phyloP scores from a whole-genome alignment of 352 stramenopile genomes.

The Pythium dissotocum region DNA sequence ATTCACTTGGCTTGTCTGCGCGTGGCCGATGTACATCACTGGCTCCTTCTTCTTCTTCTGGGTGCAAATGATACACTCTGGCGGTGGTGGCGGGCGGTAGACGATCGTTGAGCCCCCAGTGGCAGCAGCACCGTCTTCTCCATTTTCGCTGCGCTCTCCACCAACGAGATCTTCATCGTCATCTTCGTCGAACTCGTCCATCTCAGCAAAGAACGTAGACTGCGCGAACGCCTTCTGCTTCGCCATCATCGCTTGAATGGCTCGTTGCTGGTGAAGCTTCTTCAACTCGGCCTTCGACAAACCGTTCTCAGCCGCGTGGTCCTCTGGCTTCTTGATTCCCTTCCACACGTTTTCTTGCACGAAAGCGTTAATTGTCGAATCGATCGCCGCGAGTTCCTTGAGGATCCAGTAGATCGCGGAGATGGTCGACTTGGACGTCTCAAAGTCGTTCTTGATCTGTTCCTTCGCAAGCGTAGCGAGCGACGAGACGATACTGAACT shows the following conservation, averaged over 20 bases:
- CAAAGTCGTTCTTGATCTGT: slow-evolving; percentile 74
- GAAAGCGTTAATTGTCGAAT: slow-evolving; percentile 49
- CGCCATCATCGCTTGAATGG: slow-evolving; percentile 84
- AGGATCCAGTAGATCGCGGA: slow-evolving; percentile 84
- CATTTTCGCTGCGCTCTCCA: slow-evolving; percentile 21
- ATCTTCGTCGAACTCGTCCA: slow-evolving; percentile 65
- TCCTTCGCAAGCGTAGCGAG: slow-evolving; percentile 64
- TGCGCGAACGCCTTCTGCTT: slow-evolving; percentile 77
- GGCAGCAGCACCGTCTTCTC: slow-evolving; percentile 6
- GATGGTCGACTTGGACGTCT: slow-evolving; percentile 77
- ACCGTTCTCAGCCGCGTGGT: slow-evolving; percentile 47
- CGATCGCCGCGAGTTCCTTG: slow-evolving; percentile 56
- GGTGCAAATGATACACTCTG: slow-evolving; percentile 85
- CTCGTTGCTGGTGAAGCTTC: slow-evolving; percentile 79
- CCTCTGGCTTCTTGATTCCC: slow-evolving; percentile 62
- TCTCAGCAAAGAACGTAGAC: slow-evolving; percentile 64
- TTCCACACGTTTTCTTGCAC: slow-evolving; percentile 66
- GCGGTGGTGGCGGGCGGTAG: slow-evolving; percentile 60
- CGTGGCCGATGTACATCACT: slow-evolving; percentile 86
- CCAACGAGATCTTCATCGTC: slow-evolving; percentile 39
- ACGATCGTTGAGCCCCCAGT: slow-evolving; percentile 43
- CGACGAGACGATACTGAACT: slow-evolving; percentile 62
- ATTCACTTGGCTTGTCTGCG: slow-evolving; percentile 70
- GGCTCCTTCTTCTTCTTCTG: slow-evolving; percentile 83
- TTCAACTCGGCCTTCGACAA: slow-evolving; percentile 73